Evolutionary conservation across 148 eudicot genomes (phyloP).

Genomic region (Suaeda aralocaspica): DNA sequence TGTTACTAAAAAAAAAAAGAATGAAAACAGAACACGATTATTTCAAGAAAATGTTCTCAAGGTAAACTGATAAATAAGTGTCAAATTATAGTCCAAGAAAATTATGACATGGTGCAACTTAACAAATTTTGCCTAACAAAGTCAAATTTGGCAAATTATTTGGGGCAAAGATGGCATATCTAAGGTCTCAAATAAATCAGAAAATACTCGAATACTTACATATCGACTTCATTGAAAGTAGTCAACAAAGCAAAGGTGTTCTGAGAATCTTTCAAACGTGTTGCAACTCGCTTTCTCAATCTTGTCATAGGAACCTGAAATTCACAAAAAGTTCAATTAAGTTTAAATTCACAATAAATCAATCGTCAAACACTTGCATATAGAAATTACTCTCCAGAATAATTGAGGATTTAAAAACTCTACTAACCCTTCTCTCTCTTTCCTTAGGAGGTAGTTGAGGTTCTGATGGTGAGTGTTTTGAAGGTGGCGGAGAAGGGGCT

Average conservation of each 20-base stretch:
- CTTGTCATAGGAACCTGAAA: slow-evolving; percentile 95
- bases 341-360: neutral
- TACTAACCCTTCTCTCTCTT: slow-evolving; percentile 87
- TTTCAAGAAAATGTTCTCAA: too few species aligned
- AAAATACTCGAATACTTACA: slow-evolving; percentile 41
- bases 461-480: slow-evolving; percentile 65
- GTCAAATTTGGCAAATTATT: neutral
- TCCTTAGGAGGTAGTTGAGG: slow-evolving; percentile 96
- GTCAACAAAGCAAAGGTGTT: slow-evolving; percentile 95
- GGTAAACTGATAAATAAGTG: neutral
- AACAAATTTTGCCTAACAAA: neutral
- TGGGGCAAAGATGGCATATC: neutral
- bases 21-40: too few species aligned
- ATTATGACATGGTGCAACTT: neutral
- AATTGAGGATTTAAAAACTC: neutral
- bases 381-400: neutral
- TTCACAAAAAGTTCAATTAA: neutral
- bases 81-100: neutral
- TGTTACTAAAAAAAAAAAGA: too few species aligned
- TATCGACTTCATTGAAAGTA: slow-evolving; percentile 92
- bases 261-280: slow-evolving; percentile 90
- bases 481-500: slow-evolving; percentile 45
- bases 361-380: neutral
- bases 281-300: slow-evolving; percentile 90
- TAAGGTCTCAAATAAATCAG: neutral